Evolutionary conservation across 2,329 filamentous ascomycete species (phyloP), one percentile per base, ranked within the genome.

Genomic region (Phialophora expanda): DNA sequence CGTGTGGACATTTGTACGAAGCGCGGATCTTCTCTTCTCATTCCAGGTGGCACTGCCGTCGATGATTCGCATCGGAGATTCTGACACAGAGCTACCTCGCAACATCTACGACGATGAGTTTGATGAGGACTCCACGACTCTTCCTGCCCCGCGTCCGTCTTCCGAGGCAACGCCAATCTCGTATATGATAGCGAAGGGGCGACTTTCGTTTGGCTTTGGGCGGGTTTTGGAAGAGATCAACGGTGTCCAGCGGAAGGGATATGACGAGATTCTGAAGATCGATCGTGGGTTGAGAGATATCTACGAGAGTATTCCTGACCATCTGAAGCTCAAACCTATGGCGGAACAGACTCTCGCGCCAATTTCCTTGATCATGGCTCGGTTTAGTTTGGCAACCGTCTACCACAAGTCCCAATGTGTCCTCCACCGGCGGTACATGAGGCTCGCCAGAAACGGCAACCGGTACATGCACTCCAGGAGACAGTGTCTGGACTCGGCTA

Each of bases 351-450:
- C 87, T 4, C 84, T 88, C 55, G 93, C 97, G 66, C 89, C 87
- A 0, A 82, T 85, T 1, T 84, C 84, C 24, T 73, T 89, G 34
- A 86, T 97, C 65, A 90, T 96, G 81, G 90, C 93, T 59, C 88
- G 93, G 30, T 93, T 93, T 75, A 90, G 90, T 64, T 81, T 97
- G 34, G 91, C 95, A 68, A 89, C 95, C 57, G 80, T 97, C 4
- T 96, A 93, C 75, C 88, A 96, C 69, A 97, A 96, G 79, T 90
- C 93, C 20, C 85, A 96, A 73, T 96, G 92, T 73, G 86, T 97
- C 24, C 85, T 99, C 46, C 95, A 99, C 77, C 86, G 93, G 58
- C 93, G 93, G 69, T 97, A 95, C 76, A 85, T 97, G 65, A 83
- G 86, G n/a, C 86, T 89, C 66, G 91, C 93, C 4, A 84, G 90